phyloP scores from a whole-genome alignment of 208 protist species.

The Acanthamoeba lenticulata region DNA sequence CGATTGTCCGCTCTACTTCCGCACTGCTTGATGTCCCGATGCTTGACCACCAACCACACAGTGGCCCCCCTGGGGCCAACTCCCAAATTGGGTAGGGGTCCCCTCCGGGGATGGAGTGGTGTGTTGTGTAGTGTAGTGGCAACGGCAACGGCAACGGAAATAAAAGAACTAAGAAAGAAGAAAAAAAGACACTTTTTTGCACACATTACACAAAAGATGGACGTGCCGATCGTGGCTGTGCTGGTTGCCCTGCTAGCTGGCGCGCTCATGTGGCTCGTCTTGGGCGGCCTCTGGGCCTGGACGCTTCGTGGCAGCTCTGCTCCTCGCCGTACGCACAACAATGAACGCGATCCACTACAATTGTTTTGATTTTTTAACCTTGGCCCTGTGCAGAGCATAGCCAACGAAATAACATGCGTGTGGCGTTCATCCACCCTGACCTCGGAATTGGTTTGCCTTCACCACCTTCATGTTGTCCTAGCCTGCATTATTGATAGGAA shows the following conservation, averaged over 20 bases:
- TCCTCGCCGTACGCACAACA: background rate
- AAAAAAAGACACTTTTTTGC: too few relatives aligned
- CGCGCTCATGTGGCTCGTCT: background rate
- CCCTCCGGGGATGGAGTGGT: too few relatives aligned
- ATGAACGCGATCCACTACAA: too few relatives aligned
- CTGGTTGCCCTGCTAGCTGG: background rate
- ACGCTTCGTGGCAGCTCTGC: background rate
- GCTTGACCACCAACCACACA: too few relatives aligned
- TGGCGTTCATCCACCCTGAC: conserved; percentile 96
- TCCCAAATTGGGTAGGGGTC: too few relatives aligned
- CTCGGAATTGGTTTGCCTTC: conserved; percentile 90
- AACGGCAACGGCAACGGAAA: too few relatives aligned
- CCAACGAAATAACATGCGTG: conserved; percentile 64
- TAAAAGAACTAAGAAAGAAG: too few relatives aligned
- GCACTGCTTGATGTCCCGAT: conserved; percentile 4
- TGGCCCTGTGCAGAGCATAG: background rate
- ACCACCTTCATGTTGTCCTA: background rate
- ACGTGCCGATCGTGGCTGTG: background rate
- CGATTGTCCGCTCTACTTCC: conserved; percentile 56
- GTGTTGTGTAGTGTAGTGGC: too few relatives aligned
- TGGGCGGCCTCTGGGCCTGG: background rate
- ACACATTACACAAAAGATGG: too few relatives aligned
- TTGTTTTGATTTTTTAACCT: background rate
- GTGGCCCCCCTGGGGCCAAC: too few relatives aligned
- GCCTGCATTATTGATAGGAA: background rate